Evolutionary conservation across 345 rosid species (phyloP).

Genomic region (Ceriops zippeliana): DNA sequence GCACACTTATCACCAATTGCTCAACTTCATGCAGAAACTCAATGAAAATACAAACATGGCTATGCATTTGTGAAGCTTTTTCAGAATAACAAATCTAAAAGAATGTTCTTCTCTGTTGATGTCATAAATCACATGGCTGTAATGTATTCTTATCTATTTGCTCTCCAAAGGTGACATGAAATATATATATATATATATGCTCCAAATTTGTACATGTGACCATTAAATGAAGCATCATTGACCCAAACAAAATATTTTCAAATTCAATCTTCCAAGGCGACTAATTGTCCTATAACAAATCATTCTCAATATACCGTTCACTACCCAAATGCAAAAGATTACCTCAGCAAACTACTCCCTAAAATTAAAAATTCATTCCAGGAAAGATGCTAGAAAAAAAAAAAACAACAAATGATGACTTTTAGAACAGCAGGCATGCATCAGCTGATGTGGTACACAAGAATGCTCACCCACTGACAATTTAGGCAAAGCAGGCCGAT

Average conservation of each 20-base stretch:
- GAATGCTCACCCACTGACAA: conserved; percentile 8
- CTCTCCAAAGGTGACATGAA: too few species aligned
- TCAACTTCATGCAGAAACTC: too few species aligned
- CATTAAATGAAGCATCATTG: background rate
- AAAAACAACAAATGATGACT: conserved; percentile 7
- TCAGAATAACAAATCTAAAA: too few species aligned
- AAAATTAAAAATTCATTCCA: background rate
- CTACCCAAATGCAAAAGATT: background rate
- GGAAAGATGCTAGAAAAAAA: background rate
- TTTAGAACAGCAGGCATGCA: conserved; percentile 10
- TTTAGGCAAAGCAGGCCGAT: conserved; percentile 3
- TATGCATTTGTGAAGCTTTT: too few species aligned
- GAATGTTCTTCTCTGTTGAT: too few species aligned
- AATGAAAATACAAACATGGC: too few species aligned
- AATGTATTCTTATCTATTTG: too few species aligned
- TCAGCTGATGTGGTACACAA: conserved; percentile 1
- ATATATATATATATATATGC: too few species aligned
- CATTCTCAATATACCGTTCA: background rate
- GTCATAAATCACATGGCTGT: too few species aligned
- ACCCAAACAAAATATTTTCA: background rate
- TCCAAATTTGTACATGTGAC: background rate
- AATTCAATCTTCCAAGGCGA: background rate
- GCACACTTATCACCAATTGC: background rate
- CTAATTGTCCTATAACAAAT: background rate
- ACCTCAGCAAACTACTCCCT: too few species aligned